Conservation (phyloP, 805 yeast species). For the Candida yuanshanica region DNA sequence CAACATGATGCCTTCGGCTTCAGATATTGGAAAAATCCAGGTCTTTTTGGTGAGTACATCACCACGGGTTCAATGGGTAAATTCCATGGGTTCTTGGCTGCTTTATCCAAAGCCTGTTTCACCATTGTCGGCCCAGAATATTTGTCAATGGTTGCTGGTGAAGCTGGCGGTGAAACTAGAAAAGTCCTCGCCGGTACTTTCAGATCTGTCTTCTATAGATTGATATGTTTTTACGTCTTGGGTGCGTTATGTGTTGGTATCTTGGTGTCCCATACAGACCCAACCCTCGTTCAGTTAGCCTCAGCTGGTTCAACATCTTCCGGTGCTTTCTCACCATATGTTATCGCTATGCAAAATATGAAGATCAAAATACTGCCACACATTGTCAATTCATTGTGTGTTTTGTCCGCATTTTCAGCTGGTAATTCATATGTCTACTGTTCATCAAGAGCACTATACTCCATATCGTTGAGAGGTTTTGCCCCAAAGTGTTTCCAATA, state of each 20-base stretch:
- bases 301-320: slow-evolving; percentile 46
- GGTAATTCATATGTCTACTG: slow-evolving; percentile 54
- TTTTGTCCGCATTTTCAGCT: slow-evolving; percentile 51
- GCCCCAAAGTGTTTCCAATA: slow-evolving; percentile 56
- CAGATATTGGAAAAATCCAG: slow-evolving; percentile 40
- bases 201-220: slow-evolving; percentile 63
- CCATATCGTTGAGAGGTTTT: slow-evolving; percentile 47
- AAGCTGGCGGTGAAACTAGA: slow-evolving; percentile 65
- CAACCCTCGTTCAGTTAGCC: slow-evolving; percentile 40
- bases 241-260: slow-evolving; percentile 68
- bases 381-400: slow-evolving; percentile 45
- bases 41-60: slow-evolving; percentile 49
- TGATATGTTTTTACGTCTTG: slow-evolving; percentile 53
- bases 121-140: slow-evolving; percentile 85
- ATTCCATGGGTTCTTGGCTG: slow-evolving; percentile 67
- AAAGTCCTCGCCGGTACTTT: slow-evolving; percentile 68
- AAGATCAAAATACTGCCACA: slow-evolving; percentile 46
- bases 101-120: slow-evolving; percentile 65
- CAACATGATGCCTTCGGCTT: slow-evolving; percentile 53
- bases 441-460: slow-evolving; percentile 54
- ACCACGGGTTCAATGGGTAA: slow-evolving; percentile 53
- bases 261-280: slow-evolving; percentile 57
- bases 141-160: slow-evolving; percentile 78
- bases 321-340: slow-evolving; percentile 52
- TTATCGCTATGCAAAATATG: slow-evolving; percentile 48